Percentiles rank a stretch among this genome's conserved stretches.
Conservation (phyloP, 345 rosid species). For the Laguncularia racemosa region DNA sequence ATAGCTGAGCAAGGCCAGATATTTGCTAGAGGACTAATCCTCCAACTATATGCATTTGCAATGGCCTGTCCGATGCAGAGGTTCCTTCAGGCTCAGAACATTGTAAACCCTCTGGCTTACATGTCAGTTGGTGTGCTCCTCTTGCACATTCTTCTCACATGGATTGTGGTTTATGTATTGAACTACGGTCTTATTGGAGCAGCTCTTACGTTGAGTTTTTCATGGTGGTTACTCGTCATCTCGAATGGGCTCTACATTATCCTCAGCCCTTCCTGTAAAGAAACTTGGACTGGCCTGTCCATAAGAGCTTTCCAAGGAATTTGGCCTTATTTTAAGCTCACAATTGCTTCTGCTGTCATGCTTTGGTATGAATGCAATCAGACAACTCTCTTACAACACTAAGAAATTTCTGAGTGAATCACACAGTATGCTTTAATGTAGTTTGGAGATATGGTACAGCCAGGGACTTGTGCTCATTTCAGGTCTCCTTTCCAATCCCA, state of each 20-base stretch:
- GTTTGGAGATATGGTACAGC: constrained; percentile 90
- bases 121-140: constrained; percentile 71
- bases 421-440: constrained; percentile 12
- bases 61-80: constrained; percentile 84
- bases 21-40: constrained; percentile 72
- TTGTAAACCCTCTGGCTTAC: constrained; percentile 79
- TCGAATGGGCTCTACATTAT: constrained; percentile 46
- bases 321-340: constrained; percentile 92
- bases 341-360: constrained; percentile 79
- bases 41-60: constrained; percentile 77
- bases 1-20: constrained; percentile 62
- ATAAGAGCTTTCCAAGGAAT: constrained; percentile 49
- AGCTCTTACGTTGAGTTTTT: constrained; percentile 51
- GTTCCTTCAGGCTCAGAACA: constrained; percentile 93
- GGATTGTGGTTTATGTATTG: constrained; percentile 49
- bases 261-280: constrained; percentile 60
- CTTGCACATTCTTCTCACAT: constrained; percentile 59
- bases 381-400: not conserved
- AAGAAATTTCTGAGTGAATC: not conserved
- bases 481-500: constrained; percentile 66
- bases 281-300: constrained; percentile 82
- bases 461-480: constrained; percentile 83
- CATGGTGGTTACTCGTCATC: constrained; percentile 74
- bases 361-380: constrained; percentile 43
- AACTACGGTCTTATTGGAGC: constrained; percentile 65